Conservation (phyloP, 371 early-diverging fungal genomes). For the Circinella umbellata region DNA sequence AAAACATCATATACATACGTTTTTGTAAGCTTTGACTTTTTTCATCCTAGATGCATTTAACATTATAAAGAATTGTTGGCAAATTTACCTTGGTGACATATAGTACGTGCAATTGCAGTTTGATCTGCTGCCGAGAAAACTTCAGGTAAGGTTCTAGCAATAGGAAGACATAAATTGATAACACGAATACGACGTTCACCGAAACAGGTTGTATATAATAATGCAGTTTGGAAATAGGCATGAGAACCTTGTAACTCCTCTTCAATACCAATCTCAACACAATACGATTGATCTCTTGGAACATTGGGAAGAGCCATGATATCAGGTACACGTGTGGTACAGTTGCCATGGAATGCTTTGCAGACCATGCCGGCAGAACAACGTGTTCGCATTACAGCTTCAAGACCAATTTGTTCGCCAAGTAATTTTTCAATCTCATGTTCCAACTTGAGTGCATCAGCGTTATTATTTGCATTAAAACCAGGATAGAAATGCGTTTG, state of each 20-base stretch:
- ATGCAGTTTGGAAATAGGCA: conserved; percentile 95
- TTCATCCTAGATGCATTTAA: too few species aligned
- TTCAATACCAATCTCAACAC: conserved; percentile 78
- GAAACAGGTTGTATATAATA: conserved; percentile 87
- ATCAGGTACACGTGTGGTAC: conserved; percentile 84
- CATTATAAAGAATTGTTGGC: too few species aligned
- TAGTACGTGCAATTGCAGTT: conserved; percentile 63
- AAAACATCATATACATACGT: background rate
- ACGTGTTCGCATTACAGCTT: conserved; percentile 90
- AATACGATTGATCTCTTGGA: conserved; percentile 84
- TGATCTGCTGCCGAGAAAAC: conserved; percentile 75
- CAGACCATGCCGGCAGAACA: conserved; percentile 80
- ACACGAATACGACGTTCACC: conserved; percentile 97
- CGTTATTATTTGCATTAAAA: conserved; percentile 71
- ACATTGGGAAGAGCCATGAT: conserved; percentile 87
- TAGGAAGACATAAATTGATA: conserved; percentile 90
- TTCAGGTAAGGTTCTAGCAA: conserved; percentile 74
- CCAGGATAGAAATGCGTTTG: conserved; percentile 83
- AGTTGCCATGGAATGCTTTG: conserved; percentile 84
- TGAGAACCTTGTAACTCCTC: conserved; percentile 69
- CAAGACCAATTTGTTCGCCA: conserved; percentile 73
- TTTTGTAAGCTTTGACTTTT: background rate
- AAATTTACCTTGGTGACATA: conserved; percentile 69
- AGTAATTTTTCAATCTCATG: conserved; percentile 75
- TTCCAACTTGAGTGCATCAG: conserved; percentile 70